These are phyloP conservation scores for Cyberlindnera euphorbiiphila DNA, from an alignment of 805 yeast genomes.

Conservation along the genomic window DNA sequence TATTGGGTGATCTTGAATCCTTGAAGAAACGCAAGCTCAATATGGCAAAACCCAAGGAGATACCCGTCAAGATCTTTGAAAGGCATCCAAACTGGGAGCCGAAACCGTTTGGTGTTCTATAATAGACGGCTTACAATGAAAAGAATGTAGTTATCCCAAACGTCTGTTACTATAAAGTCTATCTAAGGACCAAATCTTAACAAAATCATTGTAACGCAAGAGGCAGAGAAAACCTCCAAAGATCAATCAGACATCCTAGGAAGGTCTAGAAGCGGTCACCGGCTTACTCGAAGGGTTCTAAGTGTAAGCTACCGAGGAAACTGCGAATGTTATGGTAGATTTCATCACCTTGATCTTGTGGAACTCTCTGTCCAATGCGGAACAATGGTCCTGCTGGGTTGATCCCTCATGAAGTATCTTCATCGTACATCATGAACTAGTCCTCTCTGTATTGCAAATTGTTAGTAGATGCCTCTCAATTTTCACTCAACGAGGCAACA, in stretches of 20 bases:
- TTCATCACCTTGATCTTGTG: constrained; percentile 59
- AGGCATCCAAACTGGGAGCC: constrained; percentile 42
- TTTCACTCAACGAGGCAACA: not conserved
- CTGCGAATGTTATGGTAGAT: constrained; percentile 85
- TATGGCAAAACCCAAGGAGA: constrained; percentile 2
- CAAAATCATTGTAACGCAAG: constrained; percentile 1
- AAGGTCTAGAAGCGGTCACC: constrained; percentile 85
- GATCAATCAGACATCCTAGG: constrained; percentile 86
- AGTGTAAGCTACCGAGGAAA: constrained; percentile 90
- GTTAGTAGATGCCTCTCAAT: constrained; percentile 2
- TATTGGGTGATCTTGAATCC: constrained; percentile 29
- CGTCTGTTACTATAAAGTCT: not conserved
- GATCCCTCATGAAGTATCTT: not conserved
- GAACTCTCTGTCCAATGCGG: not conserved
- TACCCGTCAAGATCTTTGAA: constrained; percentile 17
- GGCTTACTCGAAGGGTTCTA: constrained; percentile 77
- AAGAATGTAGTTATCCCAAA: constrained; percentile 1
- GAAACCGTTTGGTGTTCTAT: constrained; percentile 49
- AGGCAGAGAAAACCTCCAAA: not conserved
- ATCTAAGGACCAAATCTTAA: constrained; percentile 1
- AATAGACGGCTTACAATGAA: constrained; percentile 3
- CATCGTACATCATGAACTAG: constrained; percentile 11
- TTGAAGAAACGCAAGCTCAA: constrained; percentile 26
- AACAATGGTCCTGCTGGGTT: no score
- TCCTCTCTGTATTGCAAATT: constrained; percentile 10